Conservation (phyloP, 2,329 filamentous ascomycete species). For the Kalaharituber pfeilii region DNA sequence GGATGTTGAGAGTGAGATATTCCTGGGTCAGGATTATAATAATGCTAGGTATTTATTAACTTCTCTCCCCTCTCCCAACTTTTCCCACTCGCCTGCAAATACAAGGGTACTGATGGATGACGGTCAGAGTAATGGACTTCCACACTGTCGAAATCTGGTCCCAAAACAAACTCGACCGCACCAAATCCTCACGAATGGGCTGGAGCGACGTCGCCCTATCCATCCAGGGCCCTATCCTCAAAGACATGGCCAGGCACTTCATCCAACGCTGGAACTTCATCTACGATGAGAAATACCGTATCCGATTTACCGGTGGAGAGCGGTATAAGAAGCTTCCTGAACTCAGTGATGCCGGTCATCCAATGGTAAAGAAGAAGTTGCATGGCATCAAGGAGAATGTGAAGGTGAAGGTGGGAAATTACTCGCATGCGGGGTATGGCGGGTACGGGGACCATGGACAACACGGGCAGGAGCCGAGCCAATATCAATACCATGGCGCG, state of each 20-base stretch:
- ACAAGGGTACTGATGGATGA: constrained; percentile 4
- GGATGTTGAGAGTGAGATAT: constrained; percentile 57
- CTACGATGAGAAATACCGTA: constrained; percentile 60
- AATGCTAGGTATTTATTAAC: constrained; percentile 43
- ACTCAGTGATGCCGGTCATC: not conserved
- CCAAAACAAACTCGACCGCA: constrained; percentile 71
- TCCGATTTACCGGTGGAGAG: constrained; percentile 25
- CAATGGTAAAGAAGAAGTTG: not conserved
- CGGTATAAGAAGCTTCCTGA: constrained; percentile 29
- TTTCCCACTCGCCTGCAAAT: too few relatives aligned
- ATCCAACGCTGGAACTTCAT: constrained; percentile 82
- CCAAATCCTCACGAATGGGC: constrained; percentile 67
- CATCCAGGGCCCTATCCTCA: constrained; percentile 54
- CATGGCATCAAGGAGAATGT: constrained; percentile 10
- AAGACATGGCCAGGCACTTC: constrained; percentile 62
- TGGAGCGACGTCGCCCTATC: constrained; percentile 79
- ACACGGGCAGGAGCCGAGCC: not conserved
- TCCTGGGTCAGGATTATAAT: constrained; percentile 85
- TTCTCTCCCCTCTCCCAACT: not conserved
- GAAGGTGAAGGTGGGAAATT: not conserved
- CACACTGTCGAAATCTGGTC: constrained; percentile 60
- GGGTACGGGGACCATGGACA: constrained; percentile 3
- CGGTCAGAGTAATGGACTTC: constrained; percentile 52
- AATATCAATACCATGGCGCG: not conserved
- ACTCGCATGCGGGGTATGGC: constrained; percentile 3